Base-by-base conservation (phyloP, 306 rosid species). In the Psophocarpus tetragonolobus region DNA sequence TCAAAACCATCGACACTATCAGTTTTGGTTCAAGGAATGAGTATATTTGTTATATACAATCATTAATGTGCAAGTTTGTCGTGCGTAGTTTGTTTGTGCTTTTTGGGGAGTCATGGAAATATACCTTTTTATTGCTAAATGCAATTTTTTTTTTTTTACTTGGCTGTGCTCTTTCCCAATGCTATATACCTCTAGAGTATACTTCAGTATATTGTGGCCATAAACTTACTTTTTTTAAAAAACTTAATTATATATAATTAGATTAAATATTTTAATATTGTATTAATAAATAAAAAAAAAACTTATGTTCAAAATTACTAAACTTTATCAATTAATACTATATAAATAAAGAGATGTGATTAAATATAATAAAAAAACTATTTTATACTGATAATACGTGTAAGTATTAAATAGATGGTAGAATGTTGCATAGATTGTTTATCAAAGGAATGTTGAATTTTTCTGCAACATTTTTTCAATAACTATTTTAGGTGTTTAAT, bases 1-100 rank as follows among this genome's bases (percentile, higher is more conserved):
- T 80, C 48, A 58, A 77, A 70, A 60, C 74, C n/a, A 3, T 60
- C 48, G 51, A 77, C 65, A 60, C 74, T 14, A 3, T 60, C 33
- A 57, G 39, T 82, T 85, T 71, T 58, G 71, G 62, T 86, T 80
- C 50, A 41, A 71, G 60, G 68, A 41, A 68, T 35, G 83, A 77
- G 54, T 44, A 74, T 27, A 61, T 71, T 21, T 76, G 36, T 56
- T 61, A 33, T n/a, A 36, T 20, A 67, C 81, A 6, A 61, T 24
- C 18, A 35, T 42, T 23, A 29, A 14, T 41, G 75, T 45, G 79
- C 13, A 21, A 33, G 39, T 32, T 73, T 72, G 29, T 73, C 8
- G 20, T 57, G 33, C 63, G 2, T 35, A 15, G 57, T 63, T 41
- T 51, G 21, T 8, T 21, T 24, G 2, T 1, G 17, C 50, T 58